phyloP scores from a whole-genome alignment of 495 filamentous ascomycete genomes.

The Tuber indicum region DNA sequence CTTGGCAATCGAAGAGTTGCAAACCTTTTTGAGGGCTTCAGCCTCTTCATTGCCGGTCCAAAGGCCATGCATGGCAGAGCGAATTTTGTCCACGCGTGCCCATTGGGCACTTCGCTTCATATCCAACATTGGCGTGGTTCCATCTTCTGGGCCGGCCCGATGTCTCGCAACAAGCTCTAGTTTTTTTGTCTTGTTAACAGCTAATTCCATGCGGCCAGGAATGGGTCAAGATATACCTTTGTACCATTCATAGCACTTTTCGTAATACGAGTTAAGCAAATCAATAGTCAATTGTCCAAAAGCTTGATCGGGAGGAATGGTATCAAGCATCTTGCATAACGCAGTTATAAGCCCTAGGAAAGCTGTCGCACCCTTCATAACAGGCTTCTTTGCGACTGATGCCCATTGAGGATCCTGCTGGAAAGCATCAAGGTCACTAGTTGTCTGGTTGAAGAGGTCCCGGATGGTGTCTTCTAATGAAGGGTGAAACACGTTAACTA shows the following conservation, averaged over 20 bases:
- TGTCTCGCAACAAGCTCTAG: constrained; percentile 39
- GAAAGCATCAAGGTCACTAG: constrained; percentile 80
- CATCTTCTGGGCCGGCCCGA: constrained; percentile 28
- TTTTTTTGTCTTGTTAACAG: background rate
- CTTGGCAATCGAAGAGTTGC: background rate
- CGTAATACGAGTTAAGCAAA: constrained; percentile 83
- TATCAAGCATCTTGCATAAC: constrained; percentile 91
- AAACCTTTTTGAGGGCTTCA: constrained; percentile 30
- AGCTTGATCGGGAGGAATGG: constrained; percentile 92
- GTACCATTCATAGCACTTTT: constrained; percentile 85
- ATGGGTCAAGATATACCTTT: constrained; percentile 49
- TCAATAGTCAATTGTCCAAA: constrained; percentile 83
- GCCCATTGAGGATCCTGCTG: constrained; percentile 79
- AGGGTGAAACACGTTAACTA: constrained; percentile 95
- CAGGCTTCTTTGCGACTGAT: constrained; percentile 65
- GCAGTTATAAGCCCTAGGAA: constrained; percentile 81
- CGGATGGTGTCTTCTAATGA: constrained; percentile 92
- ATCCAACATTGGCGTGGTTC: constrained; percentile 27
- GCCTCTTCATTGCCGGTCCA: constrained; percentile 18
- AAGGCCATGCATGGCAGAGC: constrained; percentile 25
- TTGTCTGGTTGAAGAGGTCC: constrained; percentile 74
- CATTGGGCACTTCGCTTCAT: constrained; percentile 39
- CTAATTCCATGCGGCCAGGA: background rate
- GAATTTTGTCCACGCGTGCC: constrained; percentile 27
- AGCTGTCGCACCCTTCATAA: constrained; percentile 86